Evolutionary conservation across 2,329 filamentous ascomycete species (phyloP).

Genomic region (Colletotrichum sp.): DNA sequence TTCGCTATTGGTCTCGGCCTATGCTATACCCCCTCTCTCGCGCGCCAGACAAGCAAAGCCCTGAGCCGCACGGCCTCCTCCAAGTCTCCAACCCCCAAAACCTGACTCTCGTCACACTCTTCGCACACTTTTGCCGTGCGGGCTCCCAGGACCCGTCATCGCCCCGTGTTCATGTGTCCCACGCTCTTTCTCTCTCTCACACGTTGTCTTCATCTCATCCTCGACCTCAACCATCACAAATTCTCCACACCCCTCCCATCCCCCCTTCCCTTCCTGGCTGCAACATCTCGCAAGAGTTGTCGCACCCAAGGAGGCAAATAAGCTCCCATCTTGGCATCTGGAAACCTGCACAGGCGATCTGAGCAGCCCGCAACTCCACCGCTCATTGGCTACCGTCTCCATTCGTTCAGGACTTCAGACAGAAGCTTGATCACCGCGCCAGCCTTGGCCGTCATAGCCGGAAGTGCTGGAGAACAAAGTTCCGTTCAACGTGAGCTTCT

Average conservation of each 20-base stretch:
- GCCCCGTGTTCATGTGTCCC: background rate
- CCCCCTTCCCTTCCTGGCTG: background rate
- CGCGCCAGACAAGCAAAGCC: background rate
- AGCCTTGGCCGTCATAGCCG: background rate
- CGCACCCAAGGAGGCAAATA: background rate
- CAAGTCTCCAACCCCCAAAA: background rate
- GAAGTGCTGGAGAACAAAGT: background rate
- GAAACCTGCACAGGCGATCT: background rate
- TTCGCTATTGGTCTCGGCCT: background rate
- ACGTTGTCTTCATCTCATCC: conserved; percentile 12
- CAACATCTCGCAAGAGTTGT: conserved; percentile 6
- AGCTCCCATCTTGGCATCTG: conserved; percentile 20
- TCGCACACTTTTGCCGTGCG: conserved; percentile 4
- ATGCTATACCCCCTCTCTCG: conserved; percentile 3
- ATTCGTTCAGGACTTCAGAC: background rate
- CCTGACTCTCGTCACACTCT: conserved; percentile 5
- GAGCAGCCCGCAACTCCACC: background rate
- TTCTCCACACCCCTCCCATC: background rate
- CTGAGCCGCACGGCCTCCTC: background rate
- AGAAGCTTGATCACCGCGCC: background rate
- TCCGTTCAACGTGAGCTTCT: background rate
- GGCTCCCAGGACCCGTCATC: background rate
- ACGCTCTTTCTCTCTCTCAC: background rate
- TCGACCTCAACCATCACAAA: background rate
- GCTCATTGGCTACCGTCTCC: background rate